These are phyloP conservation scores for Abrus precatorius DNA, from an alignment of 306 rosid species.

Conservation along the genomic window DNA sequence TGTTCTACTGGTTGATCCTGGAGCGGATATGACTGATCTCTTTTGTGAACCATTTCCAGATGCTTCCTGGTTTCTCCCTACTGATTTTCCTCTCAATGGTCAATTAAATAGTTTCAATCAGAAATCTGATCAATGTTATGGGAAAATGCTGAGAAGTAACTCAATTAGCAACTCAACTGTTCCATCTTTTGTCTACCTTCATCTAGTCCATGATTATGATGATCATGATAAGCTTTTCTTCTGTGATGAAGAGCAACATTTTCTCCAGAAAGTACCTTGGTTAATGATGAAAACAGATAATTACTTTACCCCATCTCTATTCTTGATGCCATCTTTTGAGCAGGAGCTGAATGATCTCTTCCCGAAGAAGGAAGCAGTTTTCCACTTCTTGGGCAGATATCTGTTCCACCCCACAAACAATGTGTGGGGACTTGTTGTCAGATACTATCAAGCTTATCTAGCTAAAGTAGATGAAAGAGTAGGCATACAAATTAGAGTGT, in stretches of 20 bases:
- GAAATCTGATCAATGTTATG: slow-evolving; percentile 62
- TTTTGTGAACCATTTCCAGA: slow-evolving; percentile 84
- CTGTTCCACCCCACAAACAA: slow-evolving; percentile 74
- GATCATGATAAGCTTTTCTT: slow-evolving; percentile 84
- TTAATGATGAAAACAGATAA: slow-evolving; percentile 75
- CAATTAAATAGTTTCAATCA: slow-evolving; percentile 58
- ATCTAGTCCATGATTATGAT: slow-evolving; percentile 72
- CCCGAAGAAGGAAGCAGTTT: slow-evolving; percentile 73
- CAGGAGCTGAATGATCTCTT: slow-evolving; percentile 69
- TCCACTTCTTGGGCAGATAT: slow-evolving; percentile 81
- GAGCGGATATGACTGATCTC: slow-evolving; percentile 71
- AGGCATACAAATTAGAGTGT: slow-evolving; percentile 81
- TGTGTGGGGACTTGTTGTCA: slow-evolving; percentile 75
- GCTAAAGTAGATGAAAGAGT: slow-evolving; percentile 72
- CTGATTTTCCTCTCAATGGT: slow-evolving; percentile 61
- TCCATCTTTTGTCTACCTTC: slow-evolving; percentile 68
- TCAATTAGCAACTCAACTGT: slow-evolving; percentile 34
- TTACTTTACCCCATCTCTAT: slow-evolving; percentile 74
- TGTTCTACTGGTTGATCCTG: slow-evolving; percentile 78
- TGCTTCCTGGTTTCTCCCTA: slow-evolving; percentile 74
- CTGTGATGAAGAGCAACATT: slow-evolving; percentile 71
- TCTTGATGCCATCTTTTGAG: slow-evolving; percentile 76
- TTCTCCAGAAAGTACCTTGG: slow-evolving; percentile 67
- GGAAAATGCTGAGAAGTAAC: slow-evolving; percentile 67
- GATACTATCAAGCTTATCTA: slow-evolving; percentile 74